A percentile compares a stretch with the other conserved stretches of the same genome.
These are phyloP conservation scores for Macroventuria anomochaeta DNA, from an alignment of 2,329 filamentous ascomycete genomes.

Conservation along the genomic window DNA sequence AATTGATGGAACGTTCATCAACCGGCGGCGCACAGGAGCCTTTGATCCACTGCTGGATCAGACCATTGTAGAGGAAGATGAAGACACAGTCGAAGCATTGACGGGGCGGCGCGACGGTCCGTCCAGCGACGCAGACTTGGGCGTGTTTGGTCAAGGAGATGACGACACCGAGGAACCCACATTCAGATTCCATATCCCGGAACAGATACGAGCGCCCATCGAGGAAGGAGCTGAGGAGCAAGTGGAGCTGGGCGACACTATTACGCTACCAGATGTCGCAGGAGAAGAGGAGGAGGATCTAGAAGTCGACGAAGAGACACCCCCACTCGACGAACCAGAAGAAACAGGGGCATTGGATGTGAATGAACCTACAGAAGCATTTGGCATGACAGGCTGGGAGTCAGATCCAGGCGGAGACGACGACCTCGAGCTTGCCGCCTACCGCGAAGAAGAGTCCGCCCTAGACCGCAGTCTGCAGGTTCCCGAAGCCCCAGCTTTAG, in stretches of 20 bases:
- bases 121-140: slow-evolving; percentile 39
- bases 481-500: slow-evolving; percentile 26
- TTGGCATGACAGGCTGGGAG: slow-evolving; percentile 40
- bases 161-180: slow-evolving; percentile 49
- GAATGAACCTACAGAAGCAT: slow-evolving; percentile 24
- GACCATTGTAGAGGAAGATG: slow-evolving; percentile 39
- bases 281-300: slow-evolving; percentile 9
- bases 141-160: slow-evolving; percentile 42
- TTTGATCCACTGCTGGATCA: slow-evolving; percentile 49
- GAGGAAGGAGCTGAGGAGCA: slow-evolving; percentile 22
- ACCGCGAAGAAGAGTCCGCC: slow-evolving; percentile 45
- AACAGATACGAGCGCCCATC: slow-evolving; percentile 36
- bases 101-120: slow-evolving; percentile 41
- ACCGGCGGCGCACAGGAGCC: slow-evolving; percentile 27
- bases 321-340: slow-evolving; percentile 40
- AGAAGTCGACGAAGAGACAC: slow-evolving; percentile 9
- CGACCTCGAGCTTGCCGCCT: slow-evolving; percentile 41
- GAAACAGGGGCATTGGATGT: slow-evolving; percentile 33
- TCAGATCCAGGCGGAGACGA: slow-evolving; percentile 35
- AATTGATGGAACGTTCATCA: slow-evolving; percentile 53
- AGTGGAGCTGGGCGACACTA: slow-evolving; percentile 19
- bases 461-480: slow-evolving; percentile 44
- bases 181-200: slow-evolving; percentile 48
- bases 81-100: slow-evolving; percentile 41
- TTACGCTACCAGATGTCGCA: slow-evolving; percentile 2